These are phyloP conservation scores for Pichia sp. DNA, from an alignment of 1,139 yeast genomes.

Conservation along the genomic window DNA sequence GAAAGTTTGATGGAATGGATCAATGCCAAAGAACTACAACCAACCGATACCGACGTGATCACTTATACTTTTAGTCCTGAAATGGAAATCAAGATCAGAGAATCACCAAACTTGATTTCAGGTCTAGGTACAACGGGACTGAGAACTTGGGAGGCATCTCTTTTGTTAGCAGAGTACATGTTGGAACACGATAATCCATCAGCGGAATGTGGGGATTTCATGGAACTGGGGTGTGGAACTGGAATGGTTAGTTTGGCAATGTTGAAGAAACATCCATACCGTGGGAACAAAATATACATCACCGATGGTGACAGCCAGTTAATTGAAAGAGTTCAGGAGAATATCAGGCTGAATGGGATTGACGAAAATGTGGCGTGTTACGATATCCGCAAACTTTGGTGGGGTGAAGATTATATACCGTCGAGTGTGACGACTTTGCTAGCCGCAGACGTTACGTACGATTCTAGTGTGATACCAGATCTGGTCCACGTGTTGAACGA, in stretches of 20 bases:
- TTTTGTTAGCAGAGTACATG: constrained; percentile 52
- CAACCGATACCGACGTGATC: constrained; percentile 43
- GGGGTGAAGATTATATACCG: constrained; percentile 42
- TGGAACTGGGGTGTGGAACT: constrained; percentile 88
- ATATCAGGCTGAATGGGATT: constrained; percentile 40
- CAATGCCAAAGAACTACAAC: constrained; percentile 33
- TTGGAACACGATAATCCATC: constrained; percentile 8
- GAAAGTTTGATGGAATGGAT: constrained; percentile 43
- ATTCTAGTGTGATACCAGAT: constrained; percentile 49
- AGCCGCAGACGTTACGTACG: constrained; percentile 88
- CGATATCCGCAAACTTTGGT: constrained; percentile 47
- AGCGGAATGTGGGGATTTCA: constrained; percentile 1
- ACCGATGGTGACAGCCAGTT: constrained; percentile 75
- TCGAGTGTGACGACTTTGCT: constrained; percentile 40
- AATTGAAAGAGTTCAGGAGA: constrained; percentile 43
- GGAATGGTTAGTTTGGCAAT: constrained; percentile 70
- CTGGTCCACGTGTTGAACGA: constrained; percentile 44
- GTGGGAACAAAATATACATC: constrained; percentile 35
- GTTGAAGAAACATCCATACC: constrained; percentile 19
- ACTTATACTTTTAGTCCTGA: constrained; percentile 34
- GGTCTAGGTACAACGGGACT: constrained; percentile 80
- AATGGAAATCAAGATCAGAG: constrained; percentile 39
- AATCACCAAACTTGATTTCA: constrained; percentile 58
- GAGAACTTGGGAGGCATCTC: constrained; percentile 92
- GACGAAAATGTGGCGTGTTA: constrained; percentile 16